Evolutionary conservation across 805 yeast genomes (phyloP), one percentile per base, ranked within the genome.

Genomic region (Metschnikowia peoriensis): DNA sequence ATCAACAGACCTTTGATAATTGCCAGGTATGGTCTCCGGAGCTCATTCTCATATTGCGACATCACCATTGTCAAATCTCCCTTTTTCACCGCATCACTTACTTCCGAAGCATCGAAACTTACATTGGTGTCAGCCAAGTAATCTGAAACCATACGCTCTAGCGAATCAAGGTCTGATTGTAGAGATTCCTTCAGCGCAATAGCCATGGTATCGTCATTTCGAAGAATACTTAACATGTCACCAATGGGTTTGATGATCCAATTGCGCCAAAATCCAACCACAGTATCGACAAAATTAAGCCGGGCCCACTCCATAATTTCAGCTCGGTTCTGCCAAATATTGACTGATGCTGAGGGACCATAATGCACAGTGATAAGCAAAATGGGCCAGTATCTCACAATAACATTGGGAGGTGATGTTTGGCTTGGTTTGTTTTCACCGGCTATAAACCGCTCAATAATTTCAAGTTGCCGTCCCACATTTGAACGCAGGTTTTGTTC

Each of bases 101-200:
- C 68, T 42, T 72, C 66, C 14, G 55, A 52, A 4, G 57, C 51
- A 22, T 45, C 37, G 8, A 62, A 60, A 8, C 58, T 48, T 9
- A 64, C 58, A 51, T 62, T 50, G 42, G 71, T 71, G 44, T 69
- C 73, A 4, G 60, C 60, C 39, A 81, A 78, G 64, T 85, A 89
- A 48, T 88, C 94, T 16, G 84, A 73, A 2, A 90, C 89, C 99
- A 93, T 93, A 52, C 97, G 69, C 63, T 90, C 91, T 48, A 93
- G 75, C 1, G 96, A 87, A 44, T 83, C 82, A 58, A 90, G 72
- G 61, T 92, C 97, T 0, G 94, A 82, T 38, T 80, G 78, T 15
- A 94, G 73, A 1, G 96, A 86, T 50, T 88, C 86, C 64, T 87
- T 86, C 3, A 93, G 83, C 69, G 89, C 84, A 22, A 91, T 80